phyloP scores from a whole-genome alignment of 2,329 filamentous ascomycete genomes.

The Teratosphaeria gauchensis region DNA sequence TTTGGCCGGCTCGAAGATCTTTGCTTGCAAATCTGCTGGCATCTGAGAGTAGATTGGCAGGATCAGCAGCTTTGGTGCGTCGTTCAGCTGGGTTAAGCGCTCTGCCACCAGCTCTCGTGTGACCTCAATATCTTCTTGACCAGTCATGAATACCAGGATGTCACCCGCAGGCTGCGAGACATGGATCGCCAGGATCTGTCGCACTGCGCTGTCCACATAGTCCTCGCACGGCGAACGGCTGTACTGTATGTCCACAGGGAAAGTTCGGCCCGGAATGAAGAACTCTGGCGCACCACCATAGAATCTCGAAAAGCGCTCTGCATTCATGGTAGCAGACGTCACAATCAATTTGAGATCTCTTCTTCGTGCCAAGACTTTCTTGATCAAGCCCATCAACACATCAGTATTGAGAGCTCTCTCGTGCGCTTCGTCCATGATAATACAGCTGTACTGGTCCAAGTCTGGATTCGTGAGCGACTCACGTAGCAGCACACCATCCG shows the following conservation, averaged over 20 bases:
- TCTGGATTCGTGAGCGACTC: slow-evolving; percentile 90
- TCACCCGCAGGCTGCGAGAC: slow-evolving; percentile 89
- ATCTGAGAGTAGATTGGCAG: slow-evolving; percentile 98
- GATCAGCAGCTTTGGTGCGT: slow-evolving; percentile 89
- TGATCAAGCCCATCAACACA: slow-evolving; percentile 93
- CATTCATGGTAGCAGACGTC: slow-evolving; percentile 97
- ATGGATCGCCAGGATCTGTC: slow-evolving; percentile 90
- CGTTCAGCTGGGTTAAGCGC: slow-evolving; percentile 76
- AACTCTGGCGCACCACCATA: slow-evolving; percentile 95
- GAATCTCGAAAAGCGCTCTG: slow-evolving; percentile 77
- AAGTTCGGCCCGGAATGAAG: slow-evolving; percentile 88
- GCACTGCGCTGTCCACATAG: slow-evolving; percentile 93
- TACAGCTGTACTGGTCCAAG: slow-evolving; percentile 90
- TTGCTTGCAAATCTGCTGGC: slow-evolving; percentile 94
- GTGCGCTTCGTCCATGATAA: slow-evolving; percentile 99
- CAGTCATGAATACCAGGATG: slow-evolving; percentile 98
- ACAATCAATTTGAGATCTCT: slow-evolving; percentile 93
- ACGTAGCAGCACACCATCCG: slow-evolving; percentile 85
- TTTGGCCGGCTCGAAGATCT: slow-evolving; percentile 89
- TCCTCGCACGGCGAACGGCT: slow-evolving; percentile 92
- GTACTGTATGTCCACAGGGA: slow-evolving; percentile 94
- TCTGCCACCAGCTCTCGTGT: slow-evolving; percentile 91
- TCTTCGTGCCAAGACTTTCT: slow-evolving; percentile 84
- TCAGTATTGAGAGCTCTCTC: slow-evolving; percentile 94
- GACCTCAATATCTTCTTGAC: slow-evolving; percentile 94